These are phyloP conservation scores for Candida hispaniensis DNA, from an alignment of 805 yeast species.

Conservation along the genomic window DNA sequence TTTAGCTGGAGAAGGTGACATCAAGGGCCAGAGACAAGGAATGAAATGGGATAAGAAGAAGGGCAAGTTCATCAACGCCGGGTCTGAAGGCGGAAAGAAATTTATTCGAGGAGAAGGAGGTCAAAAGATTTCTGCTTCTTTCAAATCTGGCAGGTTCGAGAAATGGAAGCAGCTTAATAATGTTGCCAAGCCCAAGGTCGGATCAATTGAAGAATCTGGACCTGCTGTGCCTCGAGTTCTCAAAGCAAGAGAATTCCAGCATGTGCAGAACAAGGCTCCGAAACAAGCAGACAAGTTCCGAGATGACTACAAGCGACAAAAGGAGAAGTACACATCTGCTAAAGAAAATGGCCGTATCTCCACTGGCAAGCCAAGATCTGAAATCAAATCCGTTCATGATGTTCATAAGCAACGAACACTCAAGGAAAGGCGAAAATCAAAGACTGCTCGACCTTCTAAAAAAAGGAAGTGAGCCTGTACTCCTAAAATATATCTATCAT, in stretches of 20 bases:
- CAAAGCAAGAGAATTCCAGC: slow-evolving; percentile 41
- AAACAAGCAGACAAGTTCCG: slow-evolving; percentile 81
- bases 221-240: slow-evolving; percentile 28
- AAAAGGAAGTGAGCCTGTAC: slow-evolving; percentile 29
- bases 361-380: slow-evolving; percentile 27
- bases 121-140: slow-evolving; percentile 80
- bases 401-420: slow-evolving; percentile 65
- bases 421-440: slow-evolving; percentile 64
- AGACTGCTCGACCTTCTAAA: slow-evolving; percentile 71
- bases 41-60: slow-evolving; percentile 90
- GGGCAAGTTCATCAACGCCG: slow-evolving; percentile 75
- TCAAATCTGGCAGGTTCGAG: slow-evolving; percentile 82
- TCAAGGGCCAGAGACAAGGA: slow-evolving; percentile 50
- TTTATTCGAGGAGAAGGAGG: slow-evolving; percentile 94
- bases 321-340: slow-evolving; percentile 73
- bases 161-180: slow-evolving; percentile 75
- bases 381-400: slow-evolving; percentile 57
- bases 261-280: slow-evolving; percentile 68
- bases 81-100: slow-evolving; percentile 58
- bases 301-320: slow-evolving; percentile 75
- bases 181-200: slow-evolving; percentile 39
- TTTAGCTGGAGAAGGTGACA: slow-evolving; percentile 63
- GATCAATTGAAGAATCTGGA: slow-evolving; percentile 39
- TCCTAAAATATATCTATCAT: no score
- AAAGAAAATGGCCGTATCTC: slow-evolving; percentile 47